These are phyloP conservation scores for Talaromyces verruculosus DNA, from an alignment of 2,329 filamentous ascomycete species.

Conservation along the genomic window DNA sequence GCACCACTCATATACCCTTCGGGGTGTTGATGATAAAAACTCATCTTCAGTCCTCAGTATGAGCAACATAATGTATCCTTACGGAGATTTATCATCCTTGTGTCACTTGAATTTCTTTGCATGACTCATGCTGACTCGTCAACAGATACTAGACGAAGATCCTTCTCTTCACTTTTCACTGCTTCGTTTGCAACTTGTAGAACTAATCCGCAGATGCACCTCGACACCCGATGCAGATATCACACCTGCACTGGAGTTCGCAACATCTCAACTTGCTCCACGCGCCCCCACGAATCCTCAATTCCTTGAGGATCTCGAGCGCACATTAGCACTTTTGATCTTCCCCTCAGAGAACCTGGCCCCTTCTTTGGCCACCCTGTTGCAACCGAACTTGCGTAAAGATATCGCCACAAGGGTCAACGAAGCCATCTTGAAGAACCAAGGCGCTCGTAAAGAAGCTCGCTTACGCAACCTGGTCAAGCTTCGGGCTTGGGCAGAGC, in stretches of 20 bases:
- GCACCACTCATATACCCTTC: conserved; percentile 98
- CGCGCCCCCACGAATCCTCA: conserved; percentile 76
- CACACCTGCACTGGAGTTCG: conserved; percentile 77
- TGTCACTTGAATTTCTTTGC: conserved; percentile 7
- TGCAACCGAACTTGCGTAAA: conserved; percentile 76
- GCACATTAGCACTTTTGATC: conserved; percentile 88
- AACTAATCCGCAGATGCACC: conserved; percentile 80
- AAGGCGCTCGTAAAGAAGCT: conserved; percentile 72
- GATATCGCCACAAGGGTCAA: conserved; percentile 88
- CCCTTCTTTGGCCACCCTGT: conserved; percentile 70
- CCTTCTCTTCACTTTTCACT: conserved; percentile 84
- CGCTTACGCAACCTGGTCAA: conserved; percentile 79
- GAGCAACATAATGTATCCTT: conserved; percentile 53
- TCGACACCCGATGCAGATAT: conserved; percentile 69
- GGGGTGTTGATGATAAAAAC: conserved; percentile 83
- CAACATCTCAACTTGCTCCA: conserved; percentile 80
- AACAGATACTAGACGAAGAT: conserved; percentile 81
- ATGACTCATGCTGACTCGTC: background rate
- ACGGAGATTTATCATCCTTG: background rate
- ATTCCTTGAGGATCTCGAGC: conserved; percentile 83
- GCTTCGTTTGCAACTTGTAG: conserved; percentile 85
- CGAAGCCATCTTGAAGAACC: conserved; percentile 74
- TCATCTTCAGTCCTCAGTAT: conserved; percentile 83
- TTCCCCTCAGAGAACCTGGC: conserved; percentile 80
- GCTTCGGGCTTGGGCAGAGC: conserved; percentile 81